A percentile compares a stretch with the other conserved stretches of the same genome.
Conservation (phyloP, 2,329 filamentous ascomycete genomes). For the Neonectria faginata region DNA sequence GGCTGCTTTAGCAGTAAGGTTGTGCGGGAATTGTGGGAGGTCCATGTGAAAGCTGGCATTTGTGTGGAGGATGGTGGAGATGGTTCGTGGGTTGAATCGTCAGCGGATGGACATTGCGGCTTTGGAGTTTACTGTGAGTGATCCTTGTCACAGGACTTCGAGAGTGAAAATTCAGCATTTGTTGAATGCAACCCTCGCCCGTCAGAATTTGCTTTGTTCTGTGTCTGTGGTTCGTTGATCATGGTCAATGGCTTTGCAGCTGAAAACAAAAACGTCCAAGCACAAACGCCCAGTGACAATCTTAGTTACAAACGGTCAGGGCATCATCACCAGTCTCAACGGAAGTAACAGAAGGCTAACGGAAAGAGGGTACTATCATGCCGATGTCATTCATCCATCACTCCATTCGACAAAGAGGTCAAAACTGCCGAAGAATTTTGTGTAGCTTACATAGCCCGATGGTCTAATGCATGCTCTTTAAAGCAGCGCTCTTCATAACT, state of each 20-base stretch:
- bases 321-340: background rate
- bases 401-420: background rate
- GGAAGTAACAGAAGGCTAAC: background rate
- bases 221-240: background rate
- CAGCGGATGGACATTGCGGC: too few species aligned
- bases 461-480: slow-evolving; percentile 3
- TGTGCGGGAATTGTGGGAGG: slow-evolving; percentile 32
- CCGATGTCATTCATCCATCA: background rate
- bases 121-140: background rate
- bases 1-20: slow-evolving; percentile 9
- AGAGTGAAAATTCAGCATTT: background rate
- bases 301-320: background rate
- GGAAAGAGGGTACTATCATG: background rate
- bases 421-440: background rate
- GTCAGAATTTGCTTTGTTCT: background rate
- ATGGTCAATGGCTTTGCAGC: background rate
- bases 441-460: background rate
- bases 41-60: slow-evolving; percentile 12
- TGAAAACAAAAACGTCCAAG: background rate
- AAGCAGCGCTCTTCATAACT: slow-evolving; percentile 17
- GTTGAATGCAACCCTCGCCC: background rate
- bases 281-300: background rate
- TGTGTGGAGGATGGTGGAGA: slow-evolving; percentile 11
- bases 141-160: background rate
- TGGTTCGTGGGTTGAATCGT: background rate